These are phyloP conservation scores for Plantago major DNA, from an alignment of 257 asterid genomes.

Conservation along the genomic window DNA sequence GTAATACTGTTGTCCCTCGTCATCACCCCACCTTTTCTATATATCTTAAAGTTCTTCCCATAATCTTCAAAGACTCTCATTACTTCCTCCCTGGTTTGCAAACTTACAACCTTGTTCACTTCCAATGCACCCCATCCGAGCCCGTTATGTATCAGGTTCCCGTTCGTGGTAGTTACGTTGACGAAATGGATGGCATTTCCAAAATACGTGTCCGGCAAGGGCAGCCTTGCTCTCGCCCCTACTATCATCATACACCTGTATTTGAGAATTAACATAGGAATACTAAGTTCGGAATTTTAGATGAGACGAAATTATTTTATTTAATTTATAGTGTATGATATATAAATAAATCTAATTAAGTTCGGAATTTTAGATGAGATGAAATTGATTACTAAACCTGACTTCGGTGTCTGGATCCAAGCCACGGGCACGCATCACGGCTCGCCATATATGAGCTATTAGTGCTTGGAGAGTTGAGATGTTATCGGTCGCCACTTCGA, in stretches of 20 bases:
- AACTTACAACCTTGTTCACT: constrained; percentile 21
- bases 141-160: constrained; percentile 10
- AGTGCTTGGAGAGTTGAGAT: constrained; percentile 44
- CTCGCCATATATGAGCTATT: constrained; percentile 41
- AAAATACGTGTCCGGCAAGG: constrained; percentile 31
- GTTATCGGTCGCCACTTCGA: constrained; percentile 17
- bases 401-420: neutral
- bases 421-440: constrained; percentile 17
- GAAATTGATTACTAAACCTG: too few relatives aligned
- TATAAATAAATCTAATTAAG: too few relatives aligned
- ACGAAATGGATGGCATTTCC: constrained; percentile 26
- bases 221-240: constrained; percentile 35
- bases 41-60: constrained; percentile 13
- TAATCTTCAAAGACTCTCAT: constrained; percentile 8
- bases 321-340: too few relatives aligned
- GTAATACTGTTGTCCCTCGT: neutral
- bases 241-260: neutral
- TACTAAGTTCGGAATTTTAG: too few relatives aligned
- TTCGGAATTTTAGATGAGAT: too few relatives aligned
- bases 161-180: neutral
- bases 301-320: too few relatives aligned
- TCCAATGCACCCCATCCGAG: constrained; percentile 28
- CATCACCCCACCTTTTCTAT: neutral
- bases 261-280: too few relatives aligned
- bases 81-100: constrained; percentile 21